Evolutionary conservation across 306 rosid genomes (phyloP), one percentile per base, ranked within the genome.

Genomic region (Fragaria nilgerrensis): DNA sequence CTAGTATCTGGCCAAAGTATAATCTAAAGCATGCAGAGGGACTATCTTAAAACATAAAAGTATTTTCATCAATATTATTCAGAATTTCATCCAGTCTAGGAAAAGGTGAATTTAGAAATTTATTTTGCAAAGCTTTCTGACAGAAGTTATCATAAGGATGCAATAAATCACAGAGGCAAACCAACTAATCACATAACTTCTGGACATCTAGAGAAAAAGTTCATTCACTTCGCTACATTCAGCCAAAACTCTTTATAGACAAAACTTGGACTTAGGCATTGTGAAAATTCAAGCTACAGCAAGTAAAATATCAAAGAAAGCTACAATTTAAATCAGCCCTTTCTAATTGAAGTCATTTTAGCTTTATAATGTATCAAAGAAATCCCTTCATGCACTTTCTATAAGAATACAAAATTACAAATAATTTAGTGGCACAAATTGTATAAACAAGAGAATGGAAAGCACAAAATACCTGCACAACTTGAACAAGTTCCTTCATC

Each of bases 401-500:
- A 6, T 53, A 56, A 9, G 43, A 53, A n/a, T 6, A n/a, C 10
- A 72, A 53, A 13, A 20, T 7, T 20, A 20, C 61, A 56, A 56
- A 22, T 20, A 22, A 56, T 22, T 9, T 0, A 22, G 29, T 56
- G 13, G 61, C 61, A 20, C 62, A 56, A 56, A 20, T 9, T 56
- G 29, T 37, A 37, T 20, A 20, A 12, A 17, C 48, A 72, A 49
- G 62, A 71, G 19, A 32, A 36, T 55, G 43, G 37, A 72, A 83
- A 84, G 72, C 52, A 71, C 39, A 58, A 78, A 13, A 45, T 78
- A 95, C 98, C 98, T 95, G 98, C 74, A 89, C 88, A 80, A 89
- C 86, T 52, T 75, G 80, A 77, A 92, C 93, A 11, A 95, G 89
- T 83, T 95, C 98, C 75, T 89, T 92, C 90, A 90, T 90, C 85